Evolutionary conservation across 2,329 filamentous ascomycete species (phyloP).

Genomic region (Neofusicoccum sp.): DNA sequence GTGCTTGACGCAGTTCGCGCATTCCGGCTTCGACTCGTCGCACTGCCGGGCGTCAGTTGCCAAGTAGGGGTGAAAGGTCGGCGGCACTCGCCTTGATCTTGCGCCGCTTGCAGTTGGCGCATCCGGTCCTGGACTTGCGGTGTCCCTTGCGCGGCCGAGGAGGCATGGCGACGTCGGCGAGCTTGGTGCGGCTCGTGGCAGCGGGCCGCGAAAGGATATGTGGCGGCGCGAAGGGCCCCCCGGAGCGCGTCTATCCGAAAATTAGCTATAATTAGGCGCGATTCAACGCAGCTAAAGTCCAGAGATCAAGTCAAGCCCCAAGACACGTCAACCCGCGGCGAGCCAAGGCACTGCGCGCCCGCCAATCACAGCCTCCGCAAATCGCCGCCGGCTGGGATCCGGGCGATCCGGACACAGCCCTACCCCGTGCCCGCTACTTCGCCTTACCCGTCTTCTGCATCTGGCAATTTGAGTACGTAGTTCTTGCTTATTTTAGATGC

Average conservation of each 20-base stretch:
- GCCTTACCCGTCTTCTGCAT: no score
- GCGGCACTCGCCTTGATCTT: constrained; percentile 13
- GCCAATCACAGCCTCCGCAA: constrained; percentile 2
- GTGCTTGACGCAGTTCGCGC: constrained; percentile 36
- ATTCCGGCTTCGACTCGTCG: constrained; percentile 34
- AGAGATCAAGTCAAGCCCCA: neutral
- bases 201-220: neutral
- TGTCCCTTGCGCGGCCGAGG: constrained; percentile 16
- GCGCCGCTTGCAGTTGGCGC: constrained; percentile 14
- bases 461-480: no score
- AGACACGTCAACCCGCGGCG: neutral
- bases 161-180: constrained; percentile 3
- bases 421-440: neutral
- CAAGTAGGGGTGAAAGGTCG: neutral
- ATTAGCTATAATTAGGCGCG: constrained; percentile 8
- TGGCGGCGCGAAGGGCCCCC: neutral
- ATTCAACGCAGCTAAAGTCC: constrained; percentile 5
- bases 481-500: no score
- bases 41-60: constrained; percentile 26
- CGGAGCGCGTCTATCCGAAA: neutral
- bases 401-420: constrained; percentile 13
- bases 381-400: neutral
- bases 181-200: neutral
- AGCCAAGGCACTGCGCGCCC: neutral
- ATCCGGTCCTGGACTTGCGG: constrained; percentile 14